Evolutionary conservation across 257 asterid species (phyloP).

Genomic region (Echites panduratus): DNA sequence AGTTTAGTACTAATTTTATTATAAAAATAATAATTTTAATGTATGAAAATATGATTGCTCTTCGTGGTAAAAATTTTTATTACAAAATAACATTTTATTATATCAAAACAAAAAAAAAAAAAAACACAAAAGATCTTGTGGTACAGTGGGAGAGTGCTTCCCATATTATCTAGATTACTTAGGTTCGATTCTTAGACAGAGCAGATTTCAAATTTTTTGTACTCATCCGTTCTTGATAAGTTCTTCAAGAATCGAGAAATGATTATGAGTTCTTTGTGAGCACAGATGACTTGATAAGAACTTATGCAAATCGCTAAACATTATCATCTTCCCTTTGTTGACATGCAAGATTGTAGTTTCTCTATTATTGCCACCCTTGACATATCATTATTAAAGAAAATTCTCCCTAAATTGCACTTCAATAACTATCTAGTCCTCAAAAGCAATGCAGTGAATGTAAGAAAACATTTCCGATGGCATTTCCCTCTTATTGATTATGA

Average conservation of each 20-base stretch:
- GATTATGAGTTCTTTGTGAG: conserved; percentile 59
- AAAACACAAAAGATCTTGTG: no score
- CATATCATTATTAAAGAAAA: conserved; percentile 66
- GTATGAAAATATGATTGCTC: no score
- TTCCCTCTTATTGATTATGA: conserved; percentile 56
- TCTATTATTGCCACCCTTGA: conserved; percentile 71
- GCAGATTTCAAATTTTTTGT: no score
- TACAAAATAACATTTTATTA: no score
- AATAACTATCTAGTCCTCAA: conserved; percentile 38
- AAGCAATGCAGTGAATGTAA: conserved; percentile 49
- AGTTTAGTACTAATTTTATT: no score
- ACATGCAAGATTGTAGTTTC: conserved; percentile 56
- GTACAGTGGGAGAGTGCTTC: no score
- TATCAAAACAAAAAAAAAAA: no score
- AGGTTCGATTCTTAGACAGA: no score
- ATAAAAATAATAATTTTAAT: no score
- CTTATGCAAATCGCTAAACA: conserved; percentile 76
- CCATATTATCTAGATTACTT: no score
- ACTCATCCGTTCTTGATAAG: conserved; percentile 78
- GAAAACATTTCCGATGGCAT: conserved; percentile 86
- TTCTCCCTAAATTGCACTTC: conserved; percentile 35
- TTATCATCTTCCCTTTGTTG: conserved; percentile 85
- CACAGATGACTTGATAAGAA: conserved; percentile 42
- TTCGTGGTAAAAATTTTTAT: no score
- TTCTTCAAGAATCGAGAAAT: conserved; percentile 68